Evolutionary conservation across 2,329 filamentous ascomycete species (phyloP), one percentile per base, ranked within the genome.

Genomic region (Fusarium setosum): DNA sequence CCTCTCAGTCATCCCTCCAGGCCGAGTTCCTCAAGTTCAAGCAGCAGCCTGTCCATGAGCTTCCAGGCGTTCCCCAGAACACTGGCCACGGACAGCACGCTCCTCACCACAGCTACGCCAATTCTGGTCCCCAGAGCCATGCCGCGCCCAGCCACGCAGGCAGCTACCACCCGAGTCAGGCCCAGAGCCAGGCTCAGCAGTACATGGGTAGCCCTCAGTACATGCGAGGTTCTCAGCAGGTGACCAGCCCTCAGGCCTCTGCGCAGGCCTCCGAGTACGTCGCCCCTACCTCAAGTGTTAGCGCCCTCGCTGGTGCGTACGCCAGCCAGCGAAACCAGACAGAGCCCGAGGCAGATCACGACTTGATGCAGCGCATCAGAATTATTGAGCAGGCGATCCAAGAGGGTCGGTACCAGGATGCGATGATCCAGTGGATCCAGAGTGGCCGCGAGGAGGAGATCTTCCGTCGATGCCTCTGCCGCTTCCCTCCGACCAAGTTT

Each of bases 1-100:
- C 86, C 6, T 85, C 86, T 2, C 92, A 94, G 77, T 79, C 86
- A 5, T 85, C 91, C 55, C 88, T 93, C 67, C 91, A 94, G 75
- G 85, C 85, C 38, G 85, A 86, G 66, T 82, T 90, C 56, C 76
- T 89, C 50, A 88, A 87, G 75, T 79, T 88, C 65, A 85, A 86
- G 67, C 81, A 84, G 44, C 81, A 84, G 64, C 74, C 81, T 17
- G 77, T 80, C 4, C 80, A 80, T 47, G 82, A 86, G 56, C 79
- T 79, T n/a, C 73, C 76, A 5, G 75, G 72, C 8, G 73, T 70
- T 10, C 67, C 74, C 4, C 71, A 74, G 52, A 50, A 52, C 29
- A 54, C 49, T 17, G 68, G 62, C 5, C 67, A 67, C 11, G 56
- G 58, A 3, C 73, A 72, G 49, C 70, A 66, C 42, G 37, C 66